Evolutionary conservation across 2,329 filamentous ascomycete genomes (phyloP), one percentile per base, ranked within the genome.

Genomic region (Fusarium sp.): DNA sequence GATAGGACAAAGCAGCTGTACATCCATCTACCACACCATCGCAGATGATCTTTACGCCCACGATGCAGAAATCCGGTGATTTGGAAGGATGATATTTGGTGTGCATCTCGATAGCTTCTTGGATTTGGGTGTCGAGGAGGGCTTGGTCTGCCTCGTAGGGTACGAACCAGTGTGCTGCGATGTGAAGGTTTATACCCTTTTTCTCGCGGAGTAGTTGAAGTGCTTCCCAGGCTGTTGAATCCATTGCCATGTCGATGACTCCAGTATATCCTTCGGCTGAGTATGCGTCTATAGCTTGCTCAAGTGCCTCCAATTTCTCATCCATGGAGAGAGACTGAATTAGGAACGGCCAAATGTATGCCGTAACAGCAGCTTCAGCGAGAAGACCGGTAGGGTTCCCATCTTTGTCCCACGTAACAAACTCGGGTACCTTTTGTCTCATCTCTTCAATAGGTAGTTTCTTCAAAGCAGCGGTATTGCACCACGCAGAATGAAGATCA

Each of bases 1-100:
- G 88, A 73, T 89, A 84, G 2, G 81, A 80, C 3, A 91, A 77
- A 0, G 85, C 87, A 0, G 89, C 89, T 3, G 89, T 91, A 76
- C 89, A 91, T 0, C 86, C 87, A 67, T 91, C 89, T 40, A 91
- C 82, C 37, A 89, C 87, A 13, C 89, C 89, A 63, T 91, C 89
- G 71, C 86, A 87, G 41, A 91, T 89, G 23, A 91, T 77, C 74
- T 91, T 91, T 76, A 91, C 84, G 7, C 89, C 89, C 0, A 88
- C 85, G 11, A 91, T 76, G 20, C 27, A 80, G 75, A 75, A 74
- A 2, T 78, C 76, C 0, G 76, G 75, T 0, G 70, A 75, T 1
- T 64, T 72, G 1, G 70, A 63, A 4, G 66, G 69, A 53, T 78
- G 76, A 46, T 72, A 78, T 40, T 74, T 71, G 0, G 40, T 21